Conservation (phyloP, 164 flowering plant genomes). For the Houttuynia cordata region DNA sequence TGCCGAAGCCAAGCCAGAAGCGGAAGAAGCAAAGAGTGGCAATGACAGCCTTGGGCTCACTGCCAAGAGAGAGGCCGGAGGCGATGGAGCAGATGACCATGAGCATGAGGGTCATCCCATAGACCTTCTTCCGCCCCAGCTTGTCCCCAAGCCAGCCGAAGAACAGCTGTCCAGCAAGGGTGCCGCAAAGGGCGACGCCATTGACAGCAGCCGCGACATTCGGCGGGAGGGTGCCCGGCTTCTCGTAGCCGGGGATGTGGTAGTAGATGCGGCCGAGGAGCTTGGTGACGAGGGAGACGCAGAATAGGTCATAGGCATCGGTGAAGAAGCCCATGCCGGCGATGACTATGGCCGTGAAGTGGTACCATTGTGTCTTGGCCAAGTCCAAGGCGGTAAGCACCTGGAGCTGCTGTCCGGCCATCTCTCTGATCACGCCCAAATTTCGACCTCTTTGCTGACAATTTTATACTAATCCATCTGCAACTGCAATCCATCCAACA, state of each 20-base stretch:
- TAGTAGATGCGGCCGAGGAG: conserved; percentile 37
- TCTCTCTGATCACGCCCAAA: background rate
- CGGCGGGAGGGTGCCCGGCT: conserved; percentile 31
- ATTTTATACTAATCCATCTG: no score
- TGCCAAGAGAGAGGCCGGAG: conserved; percentile 29
- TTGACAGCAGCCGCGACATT: conserved; percentile 31
- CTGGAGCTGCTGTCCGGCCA: conserved; percentile 36
- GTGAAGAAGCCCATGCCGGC: conserved; percentile 97
- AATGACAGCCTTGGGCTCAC: conserved; percentile 13
- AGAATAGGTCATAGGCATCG: conserved; percentile 80
- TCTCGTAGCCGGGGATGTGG: conserved; percentile 3
- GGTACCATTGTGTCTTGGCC: conserved; percentile 88
- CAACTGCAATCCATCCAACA: no score
- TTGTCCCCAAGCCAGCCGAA: conserved; percentile 38
- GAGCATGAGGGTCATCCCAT: conserved; percentile 26
- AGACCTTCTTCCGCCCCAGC: conserved; percentile 29
- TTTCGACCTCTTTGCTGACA: no score
- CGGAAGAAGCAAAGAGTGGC: conserved; percentile 31
- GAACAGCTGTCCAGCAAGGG: conserved; percentile 35
- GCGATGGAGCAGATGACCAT: conserved; percentile 31
- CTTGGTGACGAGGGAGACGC: conserved; percentile 54
- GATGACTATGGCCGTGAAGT: conserved; percentile 71
- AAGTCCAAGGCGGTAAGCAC: conserved; percentile 59
- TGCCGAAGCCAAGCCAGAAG: conserved; percentile 36
- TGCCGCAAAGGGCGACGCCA: conserved; percentile 33